Evolutionary conservation across 805 yeast species (phyloP), one percentile per base, ranked within the genome.

Genomic region (Starmerella kuoi): DNA sequence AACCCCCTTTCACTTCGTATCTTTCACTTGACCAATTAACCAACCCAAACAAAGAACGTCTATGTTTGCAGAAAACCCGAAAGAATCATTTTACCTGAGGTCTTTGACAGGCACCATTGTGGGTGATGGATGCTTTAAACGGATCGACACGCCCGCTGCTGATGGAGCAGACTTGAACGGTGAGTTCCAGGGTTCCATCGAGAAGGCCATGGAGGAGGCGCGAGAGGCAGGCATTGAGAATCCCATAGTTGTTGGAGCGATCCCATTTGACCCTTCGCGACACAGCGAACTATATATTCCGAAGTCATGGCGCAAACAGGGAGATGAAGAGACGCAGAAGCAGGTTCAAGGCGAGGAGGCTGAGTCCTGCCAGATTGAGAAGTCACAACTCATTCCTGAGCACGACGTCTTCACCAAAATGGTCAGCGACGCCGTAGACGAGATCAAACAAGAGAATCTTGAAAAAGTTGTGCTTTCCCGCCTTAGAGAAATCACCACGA

Each of bases 401-500:
- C 47, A 43, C 23, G 47, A 37, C 14, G 47, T 25, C 15, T 46
- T 30, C 19, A 40, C 42, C 3, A 15, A 24, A 2, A 42, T 37
- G 2, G 49, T 46, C 3, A 19, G 21, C 12, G 33, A 35, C 14
- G 49, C 49, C 2, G 45, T 43, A 11, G 34, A 17, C 2, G 38
- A 40, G 22, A 43, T 46, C 15, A 21, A 26, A 2, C 22, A 19
- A 5, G 35, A 37, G 3, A 25, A 24, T 19, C 38, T 46, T 22
- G 37, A 43, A 9, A 46, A 46, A n/a, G 49, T 46, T 2, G 49
- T 46, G n/a, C 38, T 46, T 4, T 32, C 45, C 11, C 42, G 49
- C 7, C 22, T 44, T 17, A 32, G 34, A 7, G 17, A 40, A n/a
- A 27, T 46, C 22, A 14, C 25, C 19, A 34, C 44, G 1, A 15